These are phyloP conservation scores for Neurospora sp. DNA, from an alignment of 2,329 filamentous ascomycete species.

Conservation along the genomic window DNA sequence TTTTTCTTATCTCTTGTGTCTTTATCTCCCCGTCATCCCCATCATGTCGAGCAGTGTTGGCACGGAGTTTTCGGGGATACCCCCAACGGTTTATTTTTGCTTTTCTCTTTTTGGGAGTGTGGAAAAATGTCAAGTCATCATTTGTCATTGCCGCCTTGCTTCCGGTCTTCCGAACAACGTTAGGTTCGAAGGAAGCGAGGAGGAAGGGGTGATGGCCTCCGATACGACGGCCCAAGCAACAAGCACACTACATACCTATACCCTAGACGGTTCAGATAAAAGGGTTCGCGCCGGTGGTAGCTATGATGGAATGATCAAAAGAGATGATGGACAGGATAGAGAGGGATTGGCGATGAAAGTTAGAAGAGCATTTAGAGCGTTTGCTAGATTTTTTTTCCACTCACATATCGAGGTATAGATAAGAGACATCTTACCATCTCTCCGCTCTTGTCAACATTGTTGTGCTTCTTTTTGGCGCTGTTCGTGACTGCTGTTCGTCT, in stretches of 20 bases:
- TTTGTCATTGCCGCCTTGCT: neutral
- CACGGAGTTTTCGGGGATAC: neutral
- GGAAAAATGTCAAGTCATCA: neutral
- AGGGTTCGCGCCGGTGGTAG: neutral
- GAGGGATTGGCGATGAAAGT: neutral
- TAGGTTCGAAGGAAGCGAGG: neutral
- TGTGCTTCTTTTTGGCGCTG: neutral
- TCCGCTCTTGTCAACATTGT: neutral
- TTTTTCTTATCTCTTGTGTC: neutral
- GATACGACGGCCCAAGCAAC: neutral
- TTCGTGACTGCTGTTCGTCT: neutral
- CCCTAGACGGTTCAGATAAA: neutral
- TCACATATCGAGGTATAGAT: neutral
- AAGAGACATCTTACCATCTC: neutral
- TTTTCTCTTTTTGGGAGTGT: neutral
- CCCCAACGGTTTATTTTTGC: neutral
- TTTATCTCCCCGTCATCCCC: neutral
- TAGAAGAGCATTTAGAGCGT: neutral
- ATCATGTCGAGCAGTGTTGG: neutral
- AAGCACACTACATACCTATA: neutral
- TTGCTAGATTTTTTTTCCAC: neutral
- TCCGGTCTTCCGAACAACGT: neutral
- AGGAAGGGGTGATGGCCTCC: neutral
- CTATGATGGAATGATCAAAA: neutral
- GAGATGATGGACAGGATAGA: neutral